phyloP scores from a whole-genome alignment of 257 asterid species.

The Thymus quinquecostatus region DNA sequence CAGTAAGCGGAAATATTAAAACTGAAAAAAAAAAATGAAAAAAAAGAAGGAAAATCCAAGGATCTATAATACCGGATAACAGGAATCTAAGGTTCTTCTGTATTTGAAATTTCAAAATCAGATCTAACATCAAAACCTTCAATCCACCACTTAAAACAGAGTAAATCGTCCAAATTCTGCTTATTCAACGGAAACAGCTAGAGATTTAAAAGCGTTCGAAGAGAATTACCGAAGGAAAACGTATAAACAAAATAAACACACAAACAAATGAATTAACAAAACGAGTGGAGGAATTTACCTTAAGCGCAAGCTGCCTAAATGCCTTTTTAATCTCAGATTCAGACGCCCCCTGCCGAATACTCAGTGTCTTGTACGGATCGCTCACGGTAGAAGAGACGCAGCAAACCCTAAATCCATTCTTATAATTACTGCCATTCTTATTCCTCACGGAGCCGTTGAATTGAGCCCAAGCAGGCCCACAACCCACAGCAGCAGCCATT shows the following conservation, averaged over 20 bases:
- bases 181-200: too few species aligned
- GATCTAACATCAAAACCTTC: neutral
- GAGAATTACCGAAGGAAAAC: neutral
- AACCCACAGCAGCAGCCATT: slow-evolving; percentile 61
- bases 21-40: too few species aligned
- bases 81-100: neutral
- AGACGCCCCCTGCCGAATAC: slow-evolving; percentile 69
- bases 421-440: neutral
- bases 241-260: neutral
- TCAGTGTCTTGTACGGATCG: slow-evolving; percentile 79
- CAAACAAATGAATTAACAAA: neutral
- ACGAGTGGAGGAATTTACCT: slow-evolving; percentile 38
- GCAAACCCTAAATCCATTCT: slow-evolving; percentile 47
- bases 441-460: slow-evolving; percentile 22
- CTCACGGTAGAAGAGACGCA: slow-evolving; percentile 54
- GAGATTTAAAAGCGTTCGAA: too few species aligned
- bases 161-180: too few species aligned
- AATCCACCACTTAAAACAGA: too few species aligned
- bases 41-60: neutral
- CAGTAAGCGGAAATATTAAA: too few species aligned
- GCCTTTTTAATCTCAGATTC: slow-evolving; percentile 91
- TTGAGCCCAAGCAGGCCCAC: slow-evolving; percentile 52
- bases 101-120: neutral
- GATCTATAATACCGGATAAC: neutral
- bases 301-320: slow-evolving; percentile 80